phyloP scores from a whole-genome alignment of 1,139 yeast genomes.

The Yamadazyma dushanensis region DNA sequence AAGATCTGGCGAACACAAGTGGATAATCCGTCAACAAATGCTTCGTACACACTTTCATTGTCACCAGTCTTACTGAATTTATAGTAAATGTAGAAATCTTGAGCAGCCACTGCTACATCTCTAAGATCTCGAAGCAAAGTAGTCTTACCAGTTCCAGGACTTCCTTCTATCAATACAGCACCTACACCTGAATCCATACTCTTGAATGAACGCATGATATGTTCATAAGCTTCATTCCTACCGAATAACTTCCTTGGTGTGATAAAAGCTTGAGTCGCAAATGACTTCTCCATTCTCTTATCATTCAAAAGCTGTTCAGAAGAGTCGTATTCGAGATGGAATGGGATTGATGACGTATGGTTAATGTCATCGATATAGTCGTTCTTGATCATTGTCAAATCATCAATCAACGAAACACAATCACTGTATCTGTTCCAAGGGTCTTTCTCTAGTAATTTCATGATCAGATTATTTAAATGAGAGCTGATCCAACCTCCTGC shows the following conservation, averaged over 20 bases:
- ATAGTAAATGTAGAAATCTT: conserved; percentile 43
- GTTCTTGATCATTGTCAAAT: conserved; percentile 27
- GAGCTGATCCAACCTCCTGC: conserved; percentile 33
- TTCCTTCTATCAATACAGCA: conserved; percentile 41
- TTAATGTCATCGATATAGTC: conserved; percentile 20
- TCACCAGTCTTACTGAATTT: conserved; percentile 35
- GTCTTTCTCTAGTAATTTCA: conserved; percentile 46
- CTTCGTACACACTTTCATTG: conserved; percentile 30
- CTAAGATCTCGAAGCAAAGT: conserved; percentile 44
- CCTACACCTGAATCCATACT: conserved; percentile 20
- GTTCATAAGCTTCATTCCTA: conserved; percentile 29
- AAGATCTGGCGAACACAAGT: conserved; percentile 44
- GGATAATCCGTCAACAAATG: conserved; percentile 34
- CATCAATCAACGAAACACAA: conserved; percentile 38
- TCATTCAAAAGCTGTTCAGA: conserved; percentile 1
- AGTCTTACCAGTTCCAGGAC: conserved; percentile 52
- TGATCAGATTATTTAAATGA: conserved; percentile 38
- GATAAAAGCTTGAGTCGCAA: conserved; percentile 7
- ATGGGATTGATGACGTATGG: conserved; percentile 3
- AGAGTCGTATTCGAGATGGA: conserved; percentile 1
- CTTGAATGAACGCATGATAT: conserved; percentile 20
- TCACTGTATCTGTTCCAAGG: conserved; percentile 44
- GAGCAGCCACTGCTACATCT: conserved; percentile 34
- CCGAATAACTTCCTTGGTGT: conserved; percentile 38
- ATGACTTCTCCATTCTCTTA: background rate